Percentiles rank a stretch among this genome's conserved stretches.
Evolutionary conservation across 2,329 filamentous ascomycete genomes (phyloP).

Genomic region (Fusarium mundagurra): DNA sequence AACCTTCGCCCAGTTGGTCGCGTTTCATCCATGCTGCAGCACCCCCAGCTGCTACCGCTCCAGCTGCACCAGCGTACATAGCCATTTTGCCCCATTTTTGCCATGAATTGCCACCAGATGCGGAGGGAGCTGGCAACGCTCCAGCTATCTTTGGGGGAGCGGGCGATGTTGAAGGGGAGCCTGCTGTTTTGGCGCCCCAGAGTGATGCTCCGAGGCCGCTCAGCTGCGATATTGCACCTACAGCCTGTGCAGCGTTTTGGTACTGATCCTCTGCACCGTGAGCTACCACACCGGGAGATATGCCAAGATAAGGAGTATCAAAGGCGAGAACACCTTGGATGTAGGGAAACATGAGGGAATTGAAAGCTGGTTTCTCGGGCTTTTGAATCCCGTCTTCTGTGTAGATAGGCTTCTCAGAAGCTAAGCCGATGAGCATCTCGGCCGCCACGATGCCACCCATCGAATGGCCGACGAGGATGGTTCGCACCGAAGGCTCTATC

Average conservation of each 20-base stretch:
- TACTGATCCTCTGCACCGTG: conserved; percentile 89
- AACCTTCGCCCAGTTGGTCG: conserved; percentile 79
- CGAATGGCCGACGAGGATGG: conserved; percentile 85
- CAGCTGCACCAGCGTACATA: conserved; percentile 85
- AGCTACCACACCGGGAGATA: conserved; percentile 83
- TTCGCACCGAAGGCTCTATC: conserved; percentile 84
- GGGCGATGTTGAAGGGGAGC: conserved; percentile 24
- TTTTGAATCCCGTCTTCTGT: conserved; percentile 55
- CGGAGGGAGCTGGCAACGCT: conserved; percentile 44
- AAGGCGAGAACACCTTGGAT: conserved; percentile 91
- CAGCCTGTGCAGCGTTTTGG: conserved; percentile 72
- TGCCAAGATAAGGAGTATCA: conserved; percentile 91
- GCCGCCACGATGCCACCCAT: conserved; percentile 96
- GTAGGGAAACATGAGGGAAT: conserved; percentile 88
- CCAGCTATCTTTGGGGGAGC: conserved; percentile 36
- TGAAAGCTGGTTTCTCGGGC: conserved; percentile 53
- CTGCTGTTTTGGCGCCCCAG: conserved; percentile 61
- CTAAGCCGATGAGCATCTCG: conserved; percentile 81
- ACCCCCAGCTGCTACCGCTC: conserved; percentile 81
- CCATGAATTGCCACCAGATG: conserved; percentile 61
- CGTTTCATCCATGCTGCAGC: conserved; percentile 88
- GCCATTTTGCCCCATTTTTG: conserved; percentile 86
- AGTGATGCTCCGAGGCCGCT: conserved; percentile 74
- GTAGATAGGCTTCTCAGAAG: conserved; percentile 64
- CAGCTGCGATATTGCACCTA: conserved; percentile 74